Evolutionary conservation across 1,139 yeast species (phyloP), one percentile per base, ranked within the genome.

Genomic region (Taphrina sp.): DNA sequence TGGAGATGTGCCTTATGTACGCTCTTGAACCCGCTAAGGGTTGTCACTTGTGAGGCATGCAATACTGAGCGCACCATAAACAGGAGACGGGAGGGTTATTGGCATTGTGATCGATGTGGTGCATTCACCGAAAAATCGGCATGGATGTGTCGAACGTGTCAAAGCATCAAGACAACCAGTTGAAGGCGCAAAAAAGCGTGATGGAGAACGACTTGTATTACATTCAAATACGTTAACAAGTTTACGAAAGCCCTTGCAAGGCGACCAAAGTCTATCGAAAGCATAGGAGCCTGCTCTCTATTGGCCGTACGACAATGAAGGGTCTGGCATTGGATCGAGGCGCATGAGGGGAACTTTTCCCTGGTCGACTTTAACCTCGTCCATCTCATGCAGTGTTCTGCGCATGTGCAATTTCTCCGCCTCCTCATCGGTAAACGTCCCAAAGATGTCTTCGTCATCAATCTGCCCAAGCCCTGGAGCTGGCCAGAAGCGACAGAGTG

Each of bases 361-460:
- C n/a, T n/a, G n/a, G n/a, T n/a, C n/a, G n/a, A n/a, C n/a, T n/a
- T n/a, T n/a, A n/a, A n/a, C n/a, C n/a, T n/a, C n/a, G n/a, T n/a
- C n/a, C n/a, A n/a, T n/a, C n/a, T n/a, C n/a, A n/a, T n/a, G n/a
- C n/a, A n/a, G n/a, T n/a, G n/a, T n/a, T n/a, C n/a, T n/a, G n/a
- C 23, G n/a, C 8, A 41, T 26, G 3, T 55, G 54, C 8, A 56
- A 28, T 8, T 22, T 61, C 59, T 1, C 64, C 70, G 23, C 57
- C 38, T 58, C 58, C 3, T 26, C 39, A 28, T 22, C 51, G 8
- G 60, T 58, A 29, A 58, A 73, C 1, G 76, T 73, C 23, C 69
- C 71, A 61, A 67, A 74, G 51, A 67, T 67, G 62, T 75, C 78
- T 45, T 66, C 64, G 10, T 68, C 69, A 61, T 74, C 77, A 20